Evolutionary conservation across 2,329 filamentous ascomycete genomes (phyloP).

Genomic region (Colletotrichum orbiculare): DNA sequence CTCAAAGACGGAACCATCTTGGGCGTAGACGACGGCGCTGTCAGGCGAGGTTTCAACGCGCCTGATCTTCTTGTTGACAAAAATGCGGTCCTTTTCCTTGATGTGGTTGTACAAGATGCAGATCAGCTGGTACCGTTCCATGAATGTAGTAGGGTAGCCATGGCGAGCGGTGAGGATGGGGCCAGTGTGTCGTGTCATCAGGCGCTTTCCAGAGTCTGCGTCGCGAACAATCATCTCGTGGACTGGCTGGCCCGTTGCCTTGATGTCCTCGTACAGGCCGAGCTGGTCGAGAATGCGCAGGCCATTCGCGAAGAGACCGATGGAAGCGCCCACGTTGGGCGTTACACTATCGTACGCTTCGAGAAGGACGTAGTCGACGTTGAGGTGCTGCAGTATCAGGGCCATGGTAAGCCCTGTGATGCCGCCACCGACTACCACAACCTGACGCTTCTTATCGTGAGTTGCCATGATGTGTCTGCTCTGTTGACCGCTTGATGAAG

Average conservation of each 20-base stretch:
- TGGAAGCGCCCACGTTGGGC: conserved; percentile 59
- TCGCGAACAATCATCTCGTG: conserved; percentile 11
- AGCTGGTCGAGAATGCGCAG: conserved; percentile 62
- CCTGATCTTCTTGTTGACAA: conserved; percentile 35
- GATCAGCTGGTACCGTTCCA: conserved; percentile 50
- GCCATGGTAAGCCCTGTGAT: conserved; percentile 41
- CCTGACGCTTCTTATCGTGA: conserved; percentile 17
- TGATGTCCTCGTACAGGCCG: conserved; percentile 45
- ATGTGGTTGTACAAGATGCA: conserved; percentile 48
- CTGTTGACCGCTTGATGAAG: background rate
- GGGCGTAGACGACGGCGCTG: conserved; percentile 44
- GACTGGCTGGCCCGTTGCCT: conserved; percentile 10
- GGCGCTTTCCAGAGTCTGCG: conserved; percentile 17
- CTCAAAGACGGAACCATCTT: conserved; percentile 43
- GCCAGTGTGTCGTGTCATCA: conserved; percentile 19
- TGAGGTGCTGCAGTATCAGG: conserved; percentile 53
- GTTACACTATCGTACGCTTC: conserved; percentile 55
- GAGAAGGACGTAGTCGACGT: conserved; percentile 61
- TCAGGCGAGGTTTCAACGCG: conserved; percentile 27
- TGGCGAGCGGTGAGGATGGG: conserved; percentile 35
- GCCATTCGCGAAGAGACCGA: conserved; percentile 57
- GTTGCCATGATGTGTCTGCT: conserved; percentile 10
- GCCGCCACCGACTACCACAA: conserved; percentile 41
- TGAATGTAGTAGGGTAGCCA: conserved; percentile 46
- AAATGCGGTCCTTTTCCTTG: conserved; percentile 41